phyloP scores from a whole-genome alignment of 2,329 filamentous ascomycete genomes.

The Microsporum canis region DNA sequence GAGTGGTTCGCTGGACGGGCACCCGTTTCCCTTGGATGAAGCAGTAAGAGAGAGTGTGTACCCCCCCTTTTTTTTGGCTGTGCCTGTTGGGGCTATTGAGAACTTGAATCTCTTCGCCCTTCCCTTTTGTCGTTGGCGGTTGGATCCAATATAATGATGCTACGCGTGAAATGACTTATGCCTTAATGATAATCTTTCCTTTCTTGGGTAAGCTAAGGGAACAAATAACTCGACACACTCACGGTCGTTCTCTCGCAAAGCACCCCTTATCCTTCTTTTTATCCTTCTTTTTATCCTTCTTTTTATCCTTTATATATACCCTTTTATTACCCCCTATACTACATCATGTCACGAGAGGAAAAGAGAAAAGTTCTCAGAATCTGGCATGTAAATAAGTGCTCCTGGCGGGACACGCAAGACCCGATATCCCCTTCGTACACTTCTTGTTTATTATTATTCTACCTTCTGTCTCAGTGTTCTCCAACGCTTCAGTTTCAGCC shows the following conservation, averaged over 20 bases:
- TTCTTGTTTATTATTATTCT: not conserved
- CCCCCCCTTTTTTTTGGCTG: not conserved
- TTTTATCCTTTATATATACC: not conserved
- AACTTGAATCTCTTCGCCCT: not conserved
- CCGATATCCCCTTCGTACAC: not conserved
- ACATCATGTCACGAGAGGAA: not conserved
- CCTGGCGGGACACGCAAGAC: not conserved
- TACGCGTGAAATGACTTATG: conserved; percentile 4
- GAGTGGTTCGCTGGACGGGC: conserved; percentile 31
- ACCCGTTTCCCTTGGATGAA: conserved; percentile 37
- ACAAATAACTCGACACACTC: not conserved
- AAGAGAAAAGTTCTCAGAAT: not conserved
- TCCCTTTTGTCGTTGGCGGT: not conserved
- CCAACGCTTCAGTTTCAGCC: not conserved
- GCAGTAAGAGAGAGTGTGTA: conserved; percentile 12
- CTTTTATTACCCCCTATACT: not conserved
- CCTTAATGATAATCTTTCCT: conserved; percentile 2
- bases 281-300: not conserved
- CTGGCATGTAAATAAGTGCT: not conserved
- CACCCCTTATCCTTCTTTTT: not conserved
- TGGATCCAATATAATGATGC: not conserved
- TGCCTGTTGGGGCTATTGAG: not conserved
- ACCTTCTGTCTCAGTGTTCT: not conserved
- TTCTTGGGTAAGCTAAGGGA: conserved; percentile 2
- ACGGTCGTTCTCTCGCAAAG: conserved; percentile 1